A percentile compares a stretch with the other conserved stretches of the same genome.
Evolutionary conservation across 257 asterid genomes (phyloP).

Genomic region (Nicotiana tabacum): DNA sequence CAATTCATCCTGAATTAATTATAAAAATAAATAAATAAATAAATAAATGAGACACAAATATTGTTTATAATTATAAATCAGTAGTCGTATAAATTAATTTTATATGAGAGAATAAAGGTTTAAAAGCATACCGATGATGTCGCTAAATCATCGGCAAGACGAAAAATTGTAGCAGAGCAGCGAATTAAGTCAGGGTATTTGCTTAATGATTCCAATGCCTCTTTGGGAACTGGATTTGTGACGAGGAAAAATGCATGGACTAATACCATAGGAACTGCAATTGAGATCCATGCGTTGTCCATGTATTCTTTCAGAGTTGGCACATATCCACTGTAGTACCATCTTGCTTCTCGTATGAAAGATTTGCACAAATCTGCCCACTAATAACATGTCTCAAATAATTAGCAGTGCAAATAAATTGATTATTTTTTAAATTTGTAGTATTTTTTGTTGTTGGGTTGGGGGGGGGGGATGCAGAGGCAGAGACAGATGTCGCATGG

Average conservation of each 20-base stretch:
- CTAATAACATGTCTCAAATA: neutral
- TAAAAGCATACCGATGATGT: slow-evolving; percentile 15
- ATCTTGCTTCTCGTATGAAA: slow-evolving; percentile 30
- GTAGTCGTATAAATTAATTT: neutral
- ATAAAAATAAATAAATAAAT: neutral
- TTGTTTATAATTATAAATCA: neutral
- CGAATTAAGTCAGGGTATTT: neutral
- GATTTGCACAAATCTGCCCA: slow-evolving; percentile 7
- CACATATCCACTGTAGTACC: slow-evolving; percentile 27
- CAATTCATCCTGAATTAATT: neutral
- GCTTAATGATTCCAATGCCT: no score
- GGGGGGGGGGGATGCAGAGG: no score
- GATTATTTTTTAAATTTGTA: neutral
- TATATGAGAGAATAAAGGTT: no score
- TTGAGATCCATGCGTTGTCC: slow-evolving; percentile 31
- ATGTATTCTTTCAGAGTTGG: slow-evolving; percentile 37
- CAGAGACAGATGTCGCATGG: no score
- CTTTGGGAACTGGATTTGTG: no score
- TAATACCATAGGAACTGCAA: slow-evolving; percentile 24
- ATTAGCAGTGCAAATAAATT: neutral
- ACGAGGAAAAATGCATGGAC: slow-evolving; percentile 21
- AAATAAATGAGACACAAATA: slow-evolving; percentile 13
- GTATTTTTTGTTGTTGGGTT: no score
- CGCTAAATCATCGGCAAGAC: neutral
- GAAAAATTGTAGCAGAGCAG: slow-evolving; percentile 12